phyloP scores from a whole-genome alignment of 352 stramenopile genomes.

The Phytophthora litchii region DNA sequence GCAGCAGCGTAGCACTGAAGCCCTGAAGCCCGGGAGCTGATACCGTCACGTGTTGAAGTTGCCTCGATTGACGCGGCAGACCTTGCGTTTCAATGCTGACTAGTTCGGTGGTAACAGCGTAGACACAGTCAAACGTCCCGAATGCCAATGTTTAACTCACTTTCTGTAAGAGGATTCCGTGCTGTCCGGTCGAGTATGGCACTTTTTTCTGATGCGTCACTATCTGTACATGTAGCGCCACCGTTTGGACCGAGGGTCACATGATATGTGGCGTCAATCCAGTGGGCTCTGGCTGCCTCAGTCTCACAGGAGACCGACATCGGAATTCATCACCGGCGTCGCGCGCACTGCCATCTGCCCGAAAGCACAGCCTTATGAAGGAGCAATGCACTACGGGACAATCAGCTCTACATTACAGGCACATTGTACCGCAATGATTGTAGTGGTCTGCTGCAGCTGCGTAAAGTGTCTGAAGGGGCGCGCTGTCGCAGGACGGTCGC shows the following conservation, averaged over 20 bases:
- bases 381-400: too few species aligned
- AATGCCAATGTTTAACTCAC: too few species aligned
- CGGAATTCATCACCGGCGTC: neutral
- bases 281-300: neutral
- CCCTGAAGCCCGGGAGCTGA: neutral
- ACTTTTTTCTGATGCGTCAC: too few species aligned
- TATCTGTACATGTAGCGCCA: too few species aligned
- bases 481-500: conserved; percentile 29
- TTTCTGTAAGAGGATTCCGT: too few species aligned
- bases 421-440: neutral
- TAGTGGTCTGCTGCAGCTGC: conserved; percentile 24
- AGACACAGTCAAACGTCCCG: too few species aligned
- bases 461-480: conserved; percentile 31
- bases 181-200: too few species aligned
- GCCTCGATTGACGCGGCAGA: conserved; percentile 13
- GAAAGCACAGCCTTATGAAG: neutral
- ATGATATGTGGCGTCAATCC: conserved; percentile 20
- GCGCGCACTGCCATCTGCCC: neutral
- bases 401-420: too few species aligned
- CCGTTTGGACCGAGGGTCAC: neutral
- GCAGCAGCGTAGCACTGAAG: conserved; percentile 5
- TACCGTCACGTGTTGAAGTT: conserved; percentile 16
- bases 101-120: too few species aligned
- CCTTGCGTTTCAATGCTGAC: too few species aligned
- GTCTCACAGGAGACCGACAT: conserved; percentile 7